Evolutionary conservation across 73 alveolate genomes (phyloP).

Genomic region (Stentor roeselii): DNA sequence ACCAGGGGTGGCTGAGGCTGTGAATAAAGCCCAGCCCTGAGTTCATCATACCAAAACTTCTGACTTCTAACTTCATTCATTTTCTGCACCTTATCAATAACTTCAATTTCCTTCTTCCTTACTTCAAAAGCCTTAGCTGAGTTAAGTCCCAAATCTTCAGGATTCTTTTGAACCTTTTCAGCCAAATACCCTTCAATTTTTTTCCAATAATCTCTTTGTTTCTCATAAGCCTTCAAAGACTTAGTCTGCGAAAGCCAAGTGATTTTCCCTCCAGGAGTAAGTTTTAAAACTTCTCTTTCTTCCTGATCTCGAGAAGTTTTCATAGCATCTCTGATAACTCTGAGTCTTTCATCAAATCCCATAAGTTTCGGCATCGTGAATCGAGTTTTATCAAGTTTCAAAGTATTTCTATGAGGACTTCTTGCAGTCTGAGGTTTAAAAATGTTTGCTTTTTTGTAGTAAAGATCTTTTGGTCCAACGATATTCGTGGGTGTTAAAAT

Average conservation of each 20-base stretch:
- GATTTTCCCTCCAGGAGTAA: neutral
- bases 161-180: neutral
- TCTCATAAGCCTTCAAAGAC: neutral
- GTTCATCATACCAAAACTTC: neutral
- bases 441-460: too few relatives aligned
- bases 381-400: neutral
- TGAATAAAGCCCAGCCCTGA: neutral
- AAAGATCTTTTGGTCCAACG: neutral
- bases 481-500: neutral
- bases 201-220: neutral
- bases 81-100: neutral
- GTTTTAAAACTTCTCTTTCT: neutral
- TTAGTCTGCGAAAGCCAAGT: neutral
- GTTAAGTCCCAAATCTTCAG: neutral
- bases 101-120: neutral
- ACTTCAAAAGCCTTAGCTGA: neutral
- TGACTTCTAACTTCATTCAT: neutral
- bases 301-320: neutral
- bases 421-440: neutral
- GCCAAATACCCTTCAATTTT: neutral
- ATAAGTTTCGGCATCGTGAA: neutral
- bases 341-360: neutral
- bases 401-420: too few relatives aligned
- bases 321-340: neutral
- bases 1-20: neutral